Conservation (phyloP, 129 eudicot species). For the Tagetes patula region DNA sequence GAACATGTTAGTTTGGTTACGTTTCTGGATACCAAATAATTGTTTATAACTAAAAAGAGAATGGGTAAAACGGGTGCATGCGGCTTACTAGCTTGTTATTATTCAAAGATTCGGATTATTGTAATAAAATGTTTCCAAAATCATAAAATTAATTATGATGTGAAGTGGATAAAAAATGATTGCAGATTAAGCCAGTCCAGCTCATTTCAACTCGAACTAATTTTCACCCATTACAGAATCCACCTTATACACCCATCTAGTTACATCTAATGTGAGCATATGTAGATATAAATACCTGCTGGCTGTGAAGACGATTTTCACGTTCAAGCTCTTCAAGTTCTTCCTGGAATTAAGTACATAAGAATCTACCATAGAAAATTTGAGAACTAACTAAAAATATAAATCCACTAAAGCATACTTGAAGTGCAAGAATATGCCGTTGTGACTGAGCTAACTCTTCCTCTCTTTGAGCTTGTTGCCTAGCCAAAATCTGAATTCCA, state of each 20-base stretch:
- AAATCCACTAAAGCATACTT: constrained; percentile 48
- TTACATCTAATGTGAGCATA: constrained; percentile 8
- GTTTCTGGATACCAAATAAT: background rate
- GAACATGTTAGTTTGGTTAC: constrained; percentile 1
- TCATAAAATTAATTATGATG: background rate
- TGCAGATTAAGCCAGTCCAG: background rate
- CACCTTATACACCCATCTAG: background rate
- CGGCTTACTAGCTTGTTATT: background rate
- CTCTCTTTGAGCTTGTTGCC: constrained; percentile 99
- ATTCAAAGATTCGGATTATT: background rate
- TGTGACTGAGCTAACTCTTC: constrained; percentile 98
- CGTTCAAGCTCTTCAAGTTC: constrained; percentile 98
- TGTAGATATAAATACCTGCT: constrained; percentile 57
- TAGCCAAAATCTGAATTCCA: constrained; percentile 75
- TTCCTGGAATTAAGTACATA: constrained; percentile 58
- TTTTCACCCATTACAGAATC: constrained; percentile 1
- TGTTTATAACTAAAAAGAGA: background rate
- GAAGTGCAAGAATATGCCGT: constrained; percentile 97
- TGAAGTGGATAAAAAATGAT: background rate
- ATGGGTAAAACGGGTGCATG: background rate
- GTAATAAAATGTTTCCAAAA: background rate
- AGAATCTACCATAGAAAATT: constrained; percentile 21
- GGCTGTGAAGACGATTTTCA: constrained; percentile 94
- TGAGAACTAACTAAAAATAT: constrained; percentile 1
- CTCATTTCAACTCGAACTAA: background rate